Evolutionary conservation across 371 early-diverging fungal species (phyloP).

Genomic region (Blastocladiella emersonii): DNA sequence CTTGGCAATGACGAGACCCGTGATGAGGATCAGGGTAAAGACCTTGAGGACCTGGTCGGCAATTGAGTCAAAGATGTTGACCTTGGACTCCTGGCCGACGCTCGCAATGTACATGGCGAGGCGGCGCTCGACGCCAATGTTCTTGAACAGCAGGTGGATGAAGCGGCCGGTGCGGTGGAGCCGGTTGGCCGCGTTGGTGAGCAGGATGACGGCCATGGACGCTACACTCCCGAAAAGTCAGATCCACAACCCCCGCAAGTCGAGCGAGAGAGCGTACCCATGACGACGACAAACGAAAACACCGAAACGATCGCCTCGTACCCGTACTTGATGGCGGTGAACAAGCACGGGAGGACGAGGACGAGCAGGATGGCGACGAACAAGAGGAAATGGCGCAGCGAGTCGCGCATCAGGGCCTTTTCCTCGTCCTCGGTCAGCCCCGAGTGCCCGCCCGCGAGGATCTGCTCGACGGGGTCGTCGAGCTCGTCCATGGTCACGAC

Average conservation of each 20-base stretch:
- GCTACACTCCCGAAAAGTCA: background rate
- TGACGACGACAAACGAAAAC: background rate
- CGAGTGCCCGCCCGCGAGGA: background rate
- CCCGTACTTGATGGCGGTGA: background rate
- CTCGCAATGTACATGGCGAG: background rate
- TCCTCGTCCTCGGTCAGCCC: background rate
- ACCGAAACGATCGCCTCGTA: background rate
- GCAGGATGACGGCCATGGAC: background rate
- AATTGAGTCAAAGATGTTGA: background rate
- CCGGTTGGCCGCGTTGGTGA: background rate
- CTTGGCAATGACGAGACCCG: too few relatives aligned
- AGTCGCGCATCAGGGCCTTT: background rate
- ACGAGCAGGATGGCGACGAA: background rate
- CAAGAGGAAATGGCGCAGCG: background rate
- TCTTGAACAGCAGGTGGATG: background rate
- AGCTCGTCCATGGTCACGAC: background rate
- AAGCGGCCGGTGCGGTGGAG: background rate
- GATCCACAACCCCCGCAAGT: background rate
- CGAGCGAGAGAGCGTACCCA: background rate
- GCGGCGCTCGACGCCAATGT: background rate
- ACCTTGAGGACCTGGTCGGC: background rate
- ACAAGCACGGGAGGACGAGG: background rate
- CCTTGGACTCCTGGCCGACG: background rate
- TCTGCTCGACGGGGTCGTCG: background rate
- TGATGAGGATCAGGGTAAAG: too few relatives aligned